Evolutionary conservation across 2,329 filamentous ascomycete species (phyloP).

Genomic region (Corniculantispora saksenae): DNA sequence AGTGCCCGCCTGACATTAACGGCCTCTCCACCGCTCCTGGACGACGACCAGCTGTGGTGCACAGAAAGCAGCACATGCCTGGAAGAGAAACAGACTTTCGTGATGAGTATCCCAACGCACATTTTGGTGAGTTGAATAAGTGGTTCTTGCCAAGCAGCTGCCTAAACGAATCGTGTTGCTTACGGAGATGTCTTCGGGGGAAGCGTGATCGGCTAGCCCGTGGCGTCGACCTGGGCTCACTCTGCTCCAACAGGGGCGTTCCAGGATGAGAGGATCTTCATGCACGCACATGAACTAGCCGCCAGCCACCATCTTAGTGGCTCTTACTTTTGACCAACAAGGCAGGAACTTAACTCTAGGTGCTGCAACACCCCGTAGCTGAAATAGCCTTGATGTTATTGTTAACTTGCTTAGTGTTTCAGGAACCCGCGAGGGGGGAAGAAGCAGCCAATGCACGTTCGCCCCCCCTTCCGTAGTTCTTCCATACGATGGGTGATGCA

Average conservation of each 20-base stretch:
- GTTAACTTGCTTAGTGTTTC: neutral
- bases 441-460: neutral
- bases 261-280: neutral
- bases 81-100: neutral
- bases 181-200: neutral
- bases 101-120: neutral
- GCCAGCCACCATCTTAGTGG: neutral
- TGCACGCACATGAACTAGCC: conserved; percentile 1
- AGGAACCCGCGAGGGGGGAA: neutral
- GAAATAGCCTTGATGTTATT: neutral
- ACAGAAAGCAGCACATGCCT: neutral
- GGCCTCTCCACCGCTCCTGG: neutral
- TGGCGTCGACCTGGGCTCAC: neutral
- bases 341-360: neutral
- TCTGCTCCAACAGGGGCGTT: neutral
- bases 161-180: neutral
- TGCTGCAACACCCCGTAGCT: neutral
- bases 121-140: neutral
- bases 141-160: neutral
- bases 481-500: too few species aligned
- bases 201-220: neutral
- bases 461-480: too few species aligned
- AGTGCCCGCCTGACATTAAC: neutral
- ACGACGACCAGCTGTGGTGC: too few species aligned
- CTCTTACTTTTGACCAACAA: neutral